phyloP scores from a whole-genome alignment of 192 early-diverging fungal species.

The Dimargaris xerosporica region DNA sequence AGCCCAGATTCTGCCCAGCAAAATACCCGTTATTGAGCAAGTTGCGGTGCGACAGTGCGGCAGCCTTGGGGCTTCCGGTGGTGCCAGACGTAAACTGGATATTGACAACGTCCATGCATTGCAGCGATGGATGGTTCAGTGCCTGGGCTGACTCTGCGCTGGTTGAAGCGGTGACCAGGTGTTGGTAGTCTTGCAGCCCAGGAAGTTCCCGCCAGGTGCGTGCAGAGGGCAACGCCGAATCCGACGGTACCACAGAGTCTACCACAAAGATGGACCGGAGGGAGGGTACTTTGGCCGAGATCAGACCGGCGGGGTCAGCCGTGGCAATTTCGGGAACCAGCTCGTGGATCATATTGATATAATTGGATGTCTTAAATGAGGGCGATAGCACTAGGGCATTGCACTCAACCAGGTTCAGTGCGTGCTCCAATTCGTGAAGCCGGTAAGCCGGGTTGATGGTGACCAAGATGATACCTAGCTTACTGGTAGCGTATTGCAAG shows the following conservation, averaged over 20 bases:
- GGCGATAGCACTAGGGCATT: constrained; percentile 24
- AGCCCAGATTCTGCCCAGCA: constrained; percentile 22
- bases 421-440: constrained; percentile 24
- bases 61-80: constrained; percentile 30
- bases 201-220: neutral
- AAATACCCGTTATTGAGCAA: constrained; percentile 29
- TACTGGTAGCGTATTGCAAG: constrained; percentile 33
- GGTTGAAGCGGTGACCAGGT: neutral
- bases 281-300: neutral
- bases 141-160: neutral
- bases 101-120: constrained; percentile 26
- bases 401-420: constrained; percentile 28
- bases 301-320: constrained; percentile 8
- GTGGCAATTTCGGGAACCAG: constrained; percentile 20
- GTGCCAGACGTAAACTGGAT: constrained; percentile 38
- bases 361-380: constrained; percentile 24
- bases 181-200: neutral
- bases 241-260: constrained; percentile 6
- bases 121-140: neutral
- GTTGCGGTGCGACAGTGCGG: constrained; percentile 26
- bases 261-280: constrained; percentile 12
- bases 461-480: constrained; percentile 32
- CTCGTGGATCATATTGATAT: constrained; percentile 25
- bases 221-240: neutral
- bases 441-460: constrained; percentile 34